A percentile compares a stretch with the other conserved stretches of the same genome.
Evolutionary conservation across 352 stramenopile genomes (phyloP).

Genomic region (Pythium sukuiense): DNA sequence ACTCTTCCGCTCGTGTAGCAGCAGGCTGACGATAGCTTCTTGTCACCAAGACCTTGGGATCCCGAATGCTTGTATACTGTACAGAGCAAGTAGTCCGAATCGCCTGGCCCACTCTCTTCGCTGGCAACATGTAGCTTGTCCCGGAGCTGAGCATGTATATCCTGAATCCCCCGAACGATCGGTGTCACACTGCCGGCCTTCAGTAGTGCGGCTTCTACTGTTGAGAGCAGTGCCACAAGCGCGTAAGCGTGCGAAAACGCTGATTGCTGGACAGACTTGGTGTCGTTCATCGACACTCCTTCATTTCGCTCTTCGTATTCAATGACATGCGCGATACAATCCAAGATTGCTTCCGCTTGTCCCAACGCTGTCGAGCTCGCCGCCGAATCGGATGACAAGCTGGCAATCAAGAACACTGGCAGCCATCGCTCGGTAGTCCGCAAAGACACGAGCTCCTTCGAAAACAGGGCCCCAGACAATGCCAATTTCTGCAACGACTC

Average conservation of each 20-base stretch:
- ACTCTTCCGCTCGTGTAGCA: neutral
- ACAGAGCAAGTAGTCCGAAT: neutral
- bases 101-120: neutral
- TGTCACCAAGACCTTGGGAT: neutral
- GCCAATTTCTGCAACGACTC: neutral
- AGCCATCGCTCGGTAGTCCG: constrained; percentile 13
- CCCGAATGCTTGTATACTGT: neutral
- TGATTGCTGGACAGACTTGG: neutral
- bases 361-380: neutral
- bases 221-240: neutral
- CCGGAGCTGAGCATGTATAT: neutral
- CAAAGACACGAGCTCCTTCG: constrained; percentile 15
- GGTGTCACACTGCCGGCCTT: neutral
- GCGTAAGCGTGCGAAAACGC: constrained; percentile 11
- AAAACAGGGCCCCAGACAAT: neutral
- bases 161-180: neutral
- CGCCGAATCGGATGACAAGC: neutral
- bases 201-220: neutral
- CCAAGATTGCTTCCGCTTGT: constrained; percentile 11
- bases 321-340: constrained; percentile 6
- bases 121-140: neutral
- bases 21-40: neutral
- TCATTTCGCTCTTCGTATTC: neutral
- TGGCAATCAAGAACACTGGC: neutral
- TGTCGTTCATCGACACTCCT: neutral